phyloP scores from a whole-genome alignment of 2,329 filamentous ascomycete species.

The Xylaria sp. region DNA sequence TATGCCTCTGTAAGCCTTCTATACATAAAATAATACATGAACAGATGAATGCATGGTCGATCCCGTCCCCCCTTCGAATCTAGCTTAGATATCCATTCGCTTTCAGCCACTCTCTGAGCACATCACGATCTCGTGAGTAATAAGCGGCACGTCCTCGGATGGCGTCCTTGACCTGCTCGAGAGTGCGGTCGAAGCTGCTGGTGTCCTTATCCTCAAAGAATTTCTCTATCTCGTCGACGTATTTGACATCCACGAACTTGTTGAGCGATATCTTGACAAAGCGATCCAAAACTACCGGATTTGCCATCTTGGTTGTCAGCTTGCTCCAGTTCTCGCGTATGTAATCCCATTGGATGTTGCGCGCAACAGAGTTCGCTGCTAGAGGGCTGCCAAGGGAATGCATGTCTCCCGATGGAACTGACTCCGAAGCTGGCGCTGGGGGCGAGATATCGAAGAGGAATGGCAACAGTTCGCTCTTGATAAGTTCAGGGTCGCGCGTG shows the following conservation, averaged over 20 bases:
- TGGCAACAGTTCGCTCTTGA: slow-evolving; percentile 72
- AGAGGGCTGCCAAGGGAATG: slow-evolving; percentile 82
- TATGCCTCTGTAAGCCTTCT: not conserved
- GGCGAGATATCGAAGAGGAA: slow-evolving; percentile 79
- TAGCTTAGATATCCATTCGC: slow-evolving; percentile 56
- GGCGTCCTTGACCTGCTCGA: slow-evolving; percentile 86
- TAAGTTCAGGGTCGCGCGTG: slow-evolving; percentile 73
- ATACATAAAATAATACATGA: slow-evolving; percentile 3
- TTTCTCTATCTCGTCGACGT: slow-evolving; percentile 77
- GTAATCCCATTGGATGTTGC: slow-evolving; percentile 84
- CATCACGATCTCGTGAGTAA: slow-evolving; percentile 76
- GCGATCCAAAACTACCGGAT: slow-evolving; percentile 89
- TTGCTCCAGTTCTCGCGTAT: slow-evolving; percentile 84
- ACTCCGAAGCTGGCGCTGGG: slow-evolving; percentile 58
- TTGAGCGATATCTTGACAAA: slow-evolving; percentile 82
- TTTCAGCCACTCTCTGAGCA: slow-evolving; percentile 81
- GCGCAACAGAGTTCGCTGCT: slow-evolving; percentile 76
- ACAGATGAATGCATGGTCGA: not conserved
- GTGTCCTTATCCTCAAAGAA: slow-evolving; percentile 93
- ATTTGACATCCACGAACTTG: slow-evolving; percentile 77
- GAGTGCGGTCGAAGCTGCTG: slow-evolving; percentile 83
- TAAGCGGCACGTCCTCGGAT: slow-evolving; percentile 87
- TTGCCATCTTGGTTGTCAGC: slow-evolving; percentile 76
- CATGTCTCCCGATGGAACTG: slow-evolving; percentile 87
- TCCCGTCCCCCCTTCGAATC: not conserved